Evolutionary conservation across 176 grass and related monocot species (phyloP).

Genomic region (Poa annua): DNA sequence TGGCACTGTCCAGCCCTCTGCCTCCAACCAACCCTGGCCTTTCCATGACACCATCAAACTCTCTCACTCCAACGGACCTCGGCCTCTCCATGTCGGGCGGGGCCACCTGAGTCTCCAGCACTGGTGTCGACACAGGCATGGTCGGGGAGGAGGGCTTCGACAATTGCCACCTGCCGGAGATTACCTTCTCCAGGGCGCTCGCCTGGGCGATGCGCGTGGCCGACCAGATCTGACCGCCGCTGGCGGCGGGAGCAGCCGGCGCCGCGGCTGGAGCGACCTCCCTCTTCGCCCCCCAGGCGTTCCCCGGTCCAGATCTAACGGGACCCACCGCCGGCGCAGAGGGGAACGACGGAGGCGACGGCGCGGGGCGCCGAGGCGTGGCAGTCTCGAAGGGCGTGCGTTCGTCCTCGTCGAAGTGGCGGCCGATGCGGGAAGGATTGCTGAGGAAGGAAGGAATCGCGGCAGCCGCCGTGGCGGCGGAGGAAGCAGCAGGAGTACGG

Average conservation of each 20-base stretch:
- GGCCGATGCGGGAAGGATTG: slow-evolving; percentile 61
- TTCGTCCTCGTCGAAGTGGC: slow-evolving; percentile 98
- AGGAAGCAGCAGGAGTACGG: slow-evolving; percentile 42
- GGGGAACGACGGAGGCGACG: slow-evolving; percentile 37
- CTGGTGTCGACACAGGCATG: slow-evolving; percentile 34
- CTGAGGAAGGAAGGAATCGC: slow-evolving; percentile 57
- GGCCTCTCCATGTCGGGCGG: slow-evolving; percentile 56
- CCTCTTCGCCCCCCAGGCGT: slow-evolving; percentile 74
- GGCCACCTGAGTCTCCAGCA: slow-evolving; percentile 40
- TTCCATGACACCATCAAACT: slow-evolving; percentile 46
- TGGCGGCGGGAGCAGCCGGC: slow-evolving; percentile 23
- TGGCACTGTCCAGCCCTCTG: neutral
- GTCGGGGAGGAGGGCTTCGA: slow-evolving; percentile 59
- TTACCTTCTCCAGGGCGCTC: slow-evolving; percentile 96
- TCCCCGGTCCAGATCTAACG: slow-evolving; percentile 61
- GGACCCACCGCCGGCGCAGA: neutral
- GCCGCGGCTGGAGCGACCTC: slow-evolving; percentile 48
- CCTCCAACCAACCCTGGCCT: slow-evolving; percentile 15
- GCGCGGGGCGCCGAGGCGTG: slow-evolving; percentile 40
- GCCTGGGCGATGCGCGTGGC: slow-evolving; percentile 83
- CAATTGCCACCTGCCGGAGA: slow-evolving; percentile 78
- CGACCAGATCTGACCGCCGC: slow-evolving; percentile 71
- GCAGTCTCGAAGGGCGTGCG: slow-evolving; percentile 85
- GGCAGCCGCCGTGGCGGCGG: slow-evolving; percentile 37
- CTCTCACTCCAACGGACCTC: slow-evolving; percentile 55